Evolutionary conservation across 2,329 filamentous ascomycete genomes (phyloP).

Genomic region (Epichloe uncinata): DNA sequence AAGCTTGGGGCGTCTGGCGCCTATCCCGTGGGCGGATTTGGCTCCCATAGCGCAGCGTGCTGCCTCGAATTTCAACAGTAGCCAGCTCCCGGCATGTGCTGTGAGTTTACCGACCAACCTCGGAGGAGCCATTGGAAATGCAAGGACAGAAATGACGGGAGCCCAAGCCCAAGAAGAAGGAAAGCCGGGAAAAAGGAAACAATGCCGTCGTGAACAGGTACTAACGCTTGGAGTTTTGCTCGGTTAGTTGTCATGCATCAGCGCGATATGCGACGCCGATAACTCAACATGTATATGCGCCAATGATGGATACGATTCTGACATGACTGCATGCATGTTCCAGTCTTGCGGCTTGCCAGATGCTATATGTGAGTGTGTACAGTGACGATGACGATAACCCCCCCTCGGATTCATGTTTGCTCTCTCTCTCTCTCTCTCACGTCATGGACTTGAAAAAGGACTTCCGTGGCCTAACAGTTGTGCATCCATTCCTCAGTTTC

Average conservation of each 20-base stretch:
- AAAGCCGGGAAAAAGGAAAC: no score
- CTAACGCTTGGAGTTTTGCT: neutral
- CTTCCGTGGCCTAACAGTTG: no score
- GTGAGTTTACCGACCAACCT: neutral
- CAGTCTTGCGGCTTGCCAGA: constrained; percentile 6
- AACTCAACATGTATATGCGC: constrained; percentile 9
- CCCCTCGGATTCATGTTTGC: no score
- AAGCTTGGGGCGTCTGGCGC: neutral
- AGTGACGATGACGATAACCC: neutral
- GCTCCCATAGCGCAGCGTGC: neutral
- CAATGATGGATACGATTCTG: constrained; percentile 5
- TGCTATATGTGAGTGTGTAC: constrained; percentile 3
- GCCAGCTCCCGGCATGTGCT: neutral
- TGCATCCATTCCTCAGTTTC: neutral
- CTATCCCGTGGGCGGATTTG: neutral
- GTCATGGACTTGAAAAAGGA: no score
- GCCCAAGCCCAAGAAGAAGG: no score
- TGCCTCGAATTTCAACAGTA: neutral
- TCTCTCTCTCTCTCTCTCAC: no score
- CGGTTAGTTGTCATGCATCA: constrained; percentile 10
- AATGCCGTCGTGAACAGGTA: no score
- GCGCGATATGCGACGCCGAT: constrained; percentile 4
- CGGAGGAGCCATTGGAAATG: neutral
- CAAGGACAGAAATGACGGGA: no score
- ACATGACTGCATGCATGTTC: constrained; percentile 13